phyloP scores from a whole-genome alignment of 768 basidiomycete genomes.

The Hysterangium stoloniferum region DNA sequence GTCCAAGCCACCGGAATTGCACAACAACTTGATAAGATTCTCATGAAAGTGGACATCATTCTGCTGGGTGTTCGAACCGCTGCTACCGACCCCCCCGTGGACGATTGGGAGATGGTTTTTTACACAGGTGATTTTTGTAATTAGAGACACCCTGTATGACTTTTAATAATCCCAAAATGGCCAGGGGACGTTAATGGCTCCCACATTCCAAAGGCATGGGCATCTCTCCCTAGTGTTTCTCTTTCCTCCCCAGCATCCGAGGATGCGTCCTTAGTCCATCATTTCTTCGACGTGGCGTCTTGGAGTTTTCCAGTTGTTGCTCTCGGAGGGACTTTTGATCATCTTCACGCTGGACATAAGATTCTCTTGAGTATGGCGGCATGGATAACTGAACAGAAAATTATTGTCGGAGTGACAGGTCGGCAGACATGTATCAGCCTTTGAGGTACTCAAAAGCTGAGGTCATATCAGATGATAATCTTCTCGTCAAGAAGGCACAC shows the following conservation, averaged over 20 bases:
- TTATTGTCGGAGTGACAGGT: slow-evolving; percentile 91
- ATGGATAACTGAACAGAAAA: slow-evolving; percentile 67
- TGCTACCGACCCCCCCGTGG: slow-evolving; percentile 21
- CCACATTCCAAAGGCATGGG: neutral
- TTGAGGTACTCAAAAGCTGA: neutral
- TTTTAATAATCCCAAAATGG: neutral
- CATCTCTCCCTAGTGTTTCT: slow-evolving; percentile 2
- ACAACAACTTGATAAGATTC: slow-evolving; percentile 54
- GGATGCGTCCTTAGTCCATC: neutral
- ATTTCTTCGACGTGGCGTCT: neutral
- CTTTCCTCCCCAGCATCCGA: too few relatives aligned
- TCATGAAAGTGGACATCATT: slow-evolving; percentile 73
- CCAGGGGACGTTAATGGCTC: neutral
- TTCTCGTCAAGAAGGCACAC: slow-evolving; percentile 67
- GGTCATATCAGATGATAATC: slow-evolving; percentile 46
- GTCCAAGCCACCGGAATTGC: slow-evolving; percentile 77
- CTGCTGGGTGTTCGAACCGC: slow-evolving; percentile 49
- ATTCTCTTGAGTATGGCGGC: slow-evolving; percentile 90
- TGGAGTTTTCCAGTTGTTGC: slow-evolving; percentile 57
- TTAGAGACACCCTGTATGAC: too few relatives aligned
- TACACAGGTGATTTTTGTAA: slow-evolving; percentile 1
- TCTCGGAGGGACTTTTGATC: slow-evolving; percentile 95
- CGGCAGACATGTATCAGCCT: slow-evolving; percentile 18
- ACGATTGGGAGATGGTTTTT: slow-evolving; percentile 9
- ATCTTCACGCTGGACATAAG: slow-evolving; percentile 95